Evolutionary conservation across 2,329 filamentous ascomycete genomes (phyloP).

Genomic region (Ophiosphaerella narmari): DNA sequence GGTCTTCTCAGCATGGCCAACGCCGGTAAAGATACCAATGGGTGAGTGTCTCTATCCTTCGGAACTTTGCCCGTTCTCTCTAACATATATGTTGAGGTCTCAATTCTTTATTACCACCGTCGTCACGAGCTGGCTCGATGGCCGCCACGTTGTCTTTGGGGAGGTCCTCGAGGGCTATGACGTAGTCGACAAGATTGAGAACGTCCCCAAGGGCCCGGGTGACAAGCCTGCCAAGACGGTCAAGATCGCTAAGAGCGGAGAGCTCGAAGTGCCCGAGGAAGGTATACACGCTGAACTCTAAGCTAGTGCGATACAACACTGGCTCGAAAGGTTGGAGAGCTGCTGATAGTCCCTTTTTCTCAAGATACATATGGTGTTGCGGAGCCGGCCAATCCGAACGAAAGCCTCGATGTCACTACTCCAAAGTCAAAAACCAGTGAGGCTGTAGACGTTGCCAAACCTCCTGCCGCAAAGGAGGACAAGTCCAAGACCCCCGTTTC

Average conservation of each 20-base stretch:
- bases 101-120: slow-evolving; percentile 92
- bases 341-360: slow-evolving; percentile 49
- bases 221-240: slow-evolving; percentile 72
- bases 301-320: slow-evolving; percentile 44
- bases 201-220: slow-evolving; percentile 64
- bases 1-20: slow-evolving; percentile 74
- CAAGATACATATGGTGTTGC: slow-evolving; percentile 53
- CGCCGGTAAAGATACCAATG: slow-evolving; percentile 74
- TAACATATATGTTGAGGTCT: slow-evolving; percentile 63
- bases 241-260: slow-evolving; percentile 83
- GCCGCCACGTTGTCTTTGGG: slow-evolving; percentile 84
- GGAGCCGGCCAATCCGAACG: slow-evolving; percentile 46
- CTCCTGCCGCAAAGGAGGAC: slow-evolving; percentile 28
- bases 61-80: neutral
- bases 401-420: slow-evolving; percentile 50
- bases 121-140: slow-evolving; percentile 80
- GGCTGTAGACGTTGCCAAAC: slow-evolving; percentile 30
- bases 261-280: slow-evolving; percentile 82
- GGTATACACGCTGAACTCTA: slow-evolving; percentile 92
- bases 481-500: slow-evolving; percentile 22
- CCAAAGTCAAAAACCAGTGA: slow-evolving; percentile 17
- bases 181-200: slow-evolving; percentile 78
- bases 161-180: slow-evolving; percentile 88
- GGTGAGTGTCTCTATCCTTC: neutral
- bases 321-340: slow-evolving; percentile 42